These are phyloP conservation scores for Prunus campanulata DNA, from an alignment of 306 rosid species.

Conservation along the genomic window DNA sequence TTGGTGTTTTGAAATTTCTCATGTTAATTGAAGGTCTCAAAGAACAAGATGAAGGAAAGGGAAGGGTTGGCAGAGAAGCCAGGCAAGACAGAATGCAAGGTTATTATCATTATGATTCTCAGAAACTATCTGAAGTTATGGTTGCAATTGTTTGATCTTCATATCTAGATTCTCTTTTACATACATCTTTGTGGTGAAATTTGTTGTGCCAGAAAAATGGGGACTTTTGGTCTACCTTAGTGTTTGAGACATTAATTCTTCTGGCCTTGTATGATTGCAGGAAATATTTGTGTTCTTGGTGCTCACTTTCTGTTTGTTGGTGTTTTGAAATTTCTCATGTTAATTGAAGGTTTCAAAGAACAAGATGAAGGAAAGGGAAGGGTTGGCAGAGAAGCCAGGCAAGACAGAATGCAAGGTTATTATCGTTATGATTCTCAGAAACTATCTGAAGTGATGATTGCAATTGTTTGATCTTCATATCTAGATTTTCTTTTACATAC, in stretches of 20 bases:
- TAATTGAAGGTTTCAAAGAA: conserved; percentile 40
- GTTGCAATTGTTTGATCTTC: neutral
- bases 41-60: neutral
- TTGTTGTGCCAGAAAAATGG: too few species aligned
- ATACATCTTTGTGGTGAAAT: too few species aligned
- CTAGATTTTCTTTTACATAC: neutral
- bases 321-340: conserved; percentile 20
- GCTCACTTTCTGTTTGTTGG: conserved; percentile 27
- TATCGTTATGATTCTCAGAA: conserved; percentile 17
- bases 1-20: conserved; percentile 19
- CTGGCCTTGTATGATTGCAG: neutral
- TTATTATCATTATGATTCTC: conserved; percentile 32
- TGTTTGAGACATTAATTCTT: neutral
- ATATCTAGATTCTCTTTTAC: neutral
- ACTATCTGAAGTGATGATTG: too few species aligned
- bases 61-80: too few species aligned
- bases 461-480: too few species aligned
- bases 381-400: conserved; percentile 1
- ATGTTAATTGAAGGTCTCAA: conserved; percentile 38
- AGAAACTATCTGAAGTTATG: neutral
- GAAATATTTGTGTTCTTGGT: neutral
- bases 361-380: too few species aligned
- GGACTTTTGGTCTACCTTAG: neutral
- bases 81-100: conserved; percentile 81
- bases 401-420: conserved; percentile 86